Evolutionary conservation across 345 rosid species (phyloP).

Genomic region (Angophora floribunda): DNA sequence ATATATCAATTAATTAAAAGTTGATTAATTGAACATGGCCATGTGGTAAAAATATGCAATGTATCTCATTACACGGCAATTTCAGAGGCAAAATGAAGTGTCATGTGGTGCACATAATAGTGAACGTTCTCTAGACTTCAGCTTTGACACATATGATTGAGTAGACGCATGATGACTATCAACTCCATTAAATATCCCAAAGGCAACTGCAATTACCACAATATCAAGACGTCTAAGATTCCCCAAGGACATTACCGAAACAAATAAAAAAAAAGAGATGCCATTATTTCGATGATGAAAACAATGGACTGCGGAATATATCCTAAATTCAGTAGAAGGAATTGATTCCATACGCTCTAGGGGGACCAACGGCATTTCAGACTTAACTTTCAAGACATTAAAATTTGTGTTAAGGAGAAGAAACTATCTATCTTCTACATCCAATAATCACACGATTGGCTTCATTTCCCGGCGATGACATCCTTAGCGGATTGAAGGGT

Average conservation of each 20-base stretch:
- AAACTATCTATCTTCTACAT: neutral
- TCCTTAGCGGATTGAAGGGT: slow-evolving; percentile 54
- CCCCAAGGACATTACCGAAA: neutral
- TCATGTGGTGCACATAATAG: neutral
- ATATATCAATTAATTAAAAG: neutral
- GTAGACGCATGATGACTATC: neutral
- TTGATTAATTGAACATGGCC: neutral
- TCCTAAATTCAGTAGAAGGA: neutral
- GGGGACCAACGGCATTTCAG: neutral
- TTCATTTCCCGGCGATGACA: neutral
- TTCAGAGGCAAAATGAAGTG: neutral
- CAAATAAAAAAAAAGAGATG: neutral
- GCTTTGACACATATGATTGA: neutral
- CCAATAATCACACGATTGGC: neutral
- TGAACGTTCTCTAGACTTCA: neutral
- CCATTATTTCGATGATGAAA: neutral
- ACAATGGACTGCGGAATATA: neutral
- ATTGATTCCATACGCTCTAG: neutral
- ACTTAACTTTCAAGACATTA: neutral
- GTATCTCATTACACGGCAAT: neutral
- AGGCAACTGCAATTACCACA: neutral
- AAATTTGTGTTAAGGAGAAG: neutral
- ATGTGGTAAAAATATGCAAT: neutral
- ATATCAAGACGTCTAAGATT: neutral
- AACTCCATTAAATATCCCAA: neutral